Evolutionary conservation across 73 alveolate genomes (phyloP).

Genomic region (Symbiodinium natans): DNA sequence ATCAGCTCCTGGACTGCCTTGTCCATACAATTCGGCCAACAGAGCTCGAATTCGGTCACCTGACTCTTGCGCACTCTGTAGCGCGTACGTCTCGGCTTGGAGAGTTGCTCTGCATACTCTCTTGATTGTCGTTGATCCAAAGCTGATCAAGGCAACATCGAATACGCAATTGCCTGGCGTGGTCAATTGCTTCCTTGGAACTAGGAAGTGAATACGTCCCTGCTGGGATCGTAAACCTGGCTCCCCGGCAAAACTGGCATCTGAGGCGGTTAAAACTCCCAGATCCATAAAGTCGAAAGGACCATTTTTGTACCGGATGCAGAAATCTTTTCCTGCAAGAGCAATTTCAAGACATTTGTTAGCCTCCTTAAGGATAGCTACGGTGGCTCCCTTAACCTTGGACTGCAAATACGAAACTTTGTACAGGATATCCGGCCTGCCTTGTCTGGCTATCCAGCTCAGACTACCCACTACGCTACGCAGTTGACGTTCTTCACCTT

Average conservation of each 20-base stretch:
- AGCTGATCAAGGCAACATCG: neutral
- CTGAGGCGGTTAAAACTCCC: too few species aligned
- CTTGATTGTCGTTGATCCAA: neutral
- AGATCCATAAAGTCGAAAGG: neutral
- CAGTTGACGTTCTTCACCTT: too few species aligned
- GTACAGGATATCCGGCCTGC: too few species aligned
- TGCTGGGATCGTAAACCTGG: neutral
- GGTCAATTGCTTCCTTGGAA: too few species aligned
- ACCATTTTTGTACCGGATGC: neutral
- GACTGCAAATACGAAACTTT: too few species aligned
- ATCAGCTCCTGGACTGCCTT: too few species aligned
- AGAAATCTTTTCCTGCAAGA: neutral
- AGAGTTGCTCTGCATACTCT: slow-evolving; percentile 8
- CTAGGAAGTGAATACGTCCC: neutral
- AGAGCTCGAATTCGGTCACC: neutral
- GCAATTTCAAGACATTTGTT: neutral
- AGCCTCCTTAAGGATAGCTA: too few species aligned
- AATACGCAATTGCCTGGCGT: neutral
- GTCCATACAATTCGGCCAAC: neutral
- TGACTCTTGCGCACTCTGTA: neutral
- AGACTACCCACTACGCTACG: too few species aligned
- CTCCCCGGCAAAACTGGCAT: neutral
- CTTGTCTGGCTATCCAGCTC: too few species aligned
- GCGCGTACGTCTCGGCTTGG: neutral
- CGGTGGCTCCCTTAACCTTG: too few species aligned